Evolutionary conservation across 1,284 basidiomycete species (phyloP).

Genomic region (Cutaneotrichosporon sp.): DNA sequence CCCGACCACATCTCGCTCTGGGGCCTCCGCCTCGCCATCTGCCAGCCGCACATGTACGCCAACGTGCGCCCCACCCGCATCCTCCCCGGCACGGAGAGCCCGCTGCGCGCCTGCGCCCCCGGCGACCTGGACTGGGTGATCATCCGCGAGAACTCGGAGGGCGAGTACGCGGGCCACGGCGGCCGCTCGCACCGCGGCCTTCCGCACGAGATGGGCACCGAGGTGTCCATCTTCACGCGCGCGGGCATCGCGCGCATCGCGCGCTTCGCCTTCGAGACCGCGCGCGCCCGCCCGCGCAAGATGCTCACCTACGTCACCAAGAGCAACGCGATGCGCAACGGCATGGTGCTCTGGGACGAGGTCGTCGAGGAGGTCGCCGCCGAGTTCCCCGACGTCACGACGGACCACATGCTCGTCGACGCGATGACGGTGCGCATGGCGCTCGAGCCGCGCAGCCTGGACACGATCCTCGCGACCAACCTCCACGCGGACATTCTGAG

Average conservation of each 20-base stretch:
- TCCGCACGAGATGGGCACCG: constrained; percentile 80
- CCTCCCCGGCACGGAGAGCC: constrained; percentile 53
- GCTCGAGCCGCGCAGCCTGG: constrained; percentile 63
- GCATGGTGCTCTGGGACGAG: constrained; percentile 42
- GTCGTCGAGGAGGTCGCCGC: constrained; percentile 57
- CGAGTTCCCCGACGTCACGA: constrained; percentile 59
- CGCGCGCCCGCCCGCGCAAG: constrained; percentile 64
- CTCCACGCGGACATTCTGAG: constrained; percentile 98
- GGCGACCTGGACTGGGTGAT: constrained; percentile 65
- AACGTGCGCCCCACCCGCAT: constrained; percentile 68
- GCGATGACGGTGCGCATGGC: constrained; percentile 59
- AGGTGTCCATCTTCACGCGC: constrained; percentile 93
- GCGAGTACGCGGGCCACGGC: constrained; percentile 95
- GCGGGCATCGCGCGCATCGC: constrained; percentile 87
- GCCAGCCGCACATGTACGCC: constrained; percentile 61
- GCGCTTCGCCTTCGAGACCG: constrained; percentile 90
- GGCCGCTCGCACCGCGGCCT: constrained; percentile 63
- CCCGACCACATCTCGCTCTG: constrained; percentile 88
- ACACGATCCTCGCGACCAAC: constrained; percentile 93
- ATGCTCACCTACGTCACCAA: constrained; percentile 61
- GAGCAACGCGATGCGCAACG: constrained; percentile 55
- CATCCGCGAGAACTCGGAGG: constrained; percentile 98
- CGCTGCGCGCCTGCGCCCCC: constrained; percentile 72
- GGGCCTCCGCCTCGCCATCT: constrained; percentile 69
- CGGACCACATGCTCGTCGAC: constrained; percentile 61